Percentiles rank a stretch among this genome's conserved stretches.
Conservation (phyloP, 441 rosid species). For the Pelargonium fulgidum region DNA sequence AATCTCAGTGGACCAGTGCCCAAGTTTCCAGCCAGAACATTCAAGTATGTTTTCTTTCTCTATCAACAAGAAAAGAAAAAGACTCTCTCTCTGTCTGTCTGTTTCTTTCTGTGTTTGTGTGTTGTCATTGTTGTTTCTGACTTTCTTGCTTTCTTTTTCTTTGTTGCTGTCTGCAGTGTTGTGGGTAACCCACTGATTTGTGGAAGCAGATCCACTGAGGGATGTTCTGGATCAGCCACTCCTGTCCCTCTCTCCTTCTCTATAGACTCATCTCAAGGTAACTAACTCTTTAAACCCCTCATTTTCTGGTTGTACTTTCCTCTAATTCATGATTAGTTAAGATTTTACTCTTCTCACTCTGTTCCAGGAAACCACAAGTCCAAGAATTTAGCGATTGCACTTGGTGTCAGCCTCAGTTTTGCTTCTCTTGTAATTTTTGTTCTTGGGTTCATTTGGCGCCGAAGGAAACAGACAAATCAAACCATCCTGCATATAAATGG, state of each 20-base stretch:
- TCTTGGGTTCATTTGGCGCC: slow-evolving; percentile 73
- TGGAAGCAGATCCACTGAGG: slow-evolving; percentile 70
- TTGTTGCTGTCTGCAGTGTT: slow-evolving; percentile 40
- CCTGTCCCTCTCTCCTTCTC: slow-evolving; percentile 89
- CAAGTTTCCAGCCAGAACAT: slow-evolving; percentile 77
- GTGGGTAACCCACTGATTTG: slow-evolving; percentile 83
- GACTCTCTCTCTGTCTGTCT: neutral
- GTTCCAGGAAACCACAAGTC: slow-evolving; percentile 37
- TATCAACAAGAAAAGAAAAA: neutral
- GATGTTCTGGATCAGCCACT: slow-evolving; percentile 60
- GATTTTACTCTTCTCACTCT: slow-evolving; percentile 33
- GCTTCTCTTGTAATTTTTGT: slow-evolving; percentile 50
- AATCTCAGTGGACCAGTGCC: slow-evolving; percentile 84
- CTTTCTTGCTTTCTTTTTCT: neutral
- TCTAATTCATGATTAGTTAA: slow-evolving; percentile 2
- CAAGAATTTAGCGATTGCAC: slow-evolving; percentile 64
- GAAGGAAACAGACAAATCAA: slow-evolving; percentile 58
- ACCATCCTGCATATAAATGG: slow-evolving; percentile 81
- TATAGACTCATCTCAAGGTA: slow-evolving; percentile 65
- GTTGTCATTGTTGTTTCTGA: slow-evolving; percentile 3
- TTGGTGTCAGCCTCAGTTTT: slow-evolving; percentile 60
- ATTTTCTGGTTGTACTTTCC: neutral
- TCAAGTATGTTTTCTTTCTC: slow-evolving; percentile 43
- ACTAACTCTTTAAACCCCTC: slow-evolving; percentile 13
- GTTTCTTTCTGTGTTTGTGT: neutral